A percentile compares a stretch with the other conserved stretches of the same genome.
phyloP scores from a whole-genome alignment of 805 yeast genomes.

The Lipomyces yamanashiensis region DNA sequence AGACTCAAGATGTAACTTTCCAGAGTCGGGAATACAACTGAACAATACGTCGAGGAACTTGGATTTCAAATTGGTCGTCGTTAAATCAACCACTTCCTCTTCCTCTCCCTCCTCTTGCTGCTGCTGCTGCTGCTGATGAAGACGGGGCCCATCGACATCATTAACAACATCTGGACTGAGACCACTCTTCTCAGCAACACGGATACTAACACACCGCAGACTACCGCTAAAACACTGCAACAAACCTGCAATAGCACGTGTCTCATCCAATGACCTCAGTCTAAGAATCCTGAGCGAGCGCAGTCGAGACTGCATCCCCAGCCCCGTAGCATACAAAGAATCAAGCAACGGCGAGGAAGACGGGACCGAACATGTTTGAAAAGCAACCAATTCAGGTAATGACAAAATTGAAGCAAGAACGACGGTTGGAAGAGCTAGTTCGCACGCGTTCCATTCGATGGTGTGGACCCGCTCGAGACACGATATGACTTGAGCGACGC shows the following conservation, averaged over 20 bases:
- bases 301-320: background rate
- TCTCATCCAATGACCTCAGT: conserved; percentile 26
- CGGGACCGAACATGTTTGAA: conserved; percentile 32
- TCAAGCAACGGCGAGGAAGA: background rate
- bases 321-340: too few species aligned
- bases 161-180: conserved; percentile 11
- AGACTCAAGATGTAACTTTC: conserved; percentile 13
- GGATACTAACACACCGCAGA: conserved; percentile 18
- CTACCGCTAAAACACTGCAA: conserved; percentile 11
- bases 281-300: conserved; percentile 21
- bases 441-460: conserved; percentile 31
- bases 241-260: conserved; percentile 21
- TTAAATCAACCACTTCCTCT: conserved; percentile 2
- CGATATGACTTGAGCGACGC: conserved; percentile 3
- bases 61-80: conserved; percentile 22
- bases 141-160: conserved; percentile 11
- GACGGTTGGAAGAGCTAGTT: conserved; percentile 18
- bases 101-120: background rate
- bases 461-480: conserved; percentile 1
- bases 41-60: conserved; percentile 17
- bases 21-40: background rate
- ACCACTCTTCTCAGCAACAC: conserved; percentile 28
- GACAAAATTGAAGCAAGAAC: conserved; percentile 15
- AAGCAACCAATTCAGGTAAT: conserved; percentile 10
- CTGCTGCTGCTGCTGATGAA: background rate